A percentile compares a stretch with the other conserved stretches of the same genome.
phyloP scores from a whole-genome alignment of 257 asterid genomes.

The Rehmannia glutinosa region DNA sequence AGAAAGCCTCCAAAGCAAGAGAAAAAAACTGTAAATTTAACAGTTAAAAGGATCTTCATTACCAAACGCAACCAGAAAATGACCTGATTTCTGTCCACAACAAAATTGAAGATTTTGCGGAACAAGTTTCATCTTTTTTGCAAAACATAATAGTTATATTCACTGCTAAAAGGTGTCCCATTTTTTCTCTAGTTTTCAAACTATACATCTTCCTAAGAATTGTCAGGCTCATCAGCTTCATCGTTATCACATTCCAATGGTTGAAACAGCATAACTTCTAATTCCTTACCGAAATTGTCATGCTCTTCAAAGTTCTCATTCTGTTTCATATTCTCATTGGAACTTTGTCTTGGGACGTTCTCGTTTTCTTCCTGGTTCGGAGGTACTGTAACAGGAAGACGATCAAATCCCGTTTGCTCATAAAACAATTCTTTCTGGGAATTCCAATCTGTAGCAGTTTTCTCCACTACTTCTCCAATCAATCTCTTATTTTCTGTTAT shows the following conservation, averaged over 20 bases:
- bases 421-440: slow-evolving; percentile 52
- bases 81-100: too few species aligned
- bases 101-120: too few species aligned
- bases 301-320: slow-evolving; percentile 8
- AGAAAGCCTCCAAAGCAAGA: too few species aligned
- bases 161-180: neutral
- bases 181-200: neutral
- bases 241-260: slow-evolving; percentile 21
- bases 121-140: too few species aligned
- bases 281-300: slow-evolving; percentile 30
- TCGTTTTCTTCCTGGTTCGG: slow-evolving; percentile 8
- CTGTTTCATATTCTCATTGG: neutral
- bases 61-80: too few species aligned
- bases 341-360: neutral
- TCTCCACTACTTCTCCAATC: slow-evolving; percentile 59
- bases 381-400: slow-evolving; percentile 12
- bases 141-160: too few species aligned
- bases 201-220: neutral
- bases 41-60: too few species aligned
- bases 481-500: slow-evolving; percentile 42
- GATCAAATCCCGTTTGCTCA: slow-evolving; percentile 39
- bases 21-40: too few species aligned
- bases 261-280: slow-evolving; percentile 32
- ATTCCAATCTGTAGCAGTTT: slow-evolving; percentile 56
- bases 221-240: slow-evolving; percentile 4